Evolutionary conservation across 495 filamentous ascomycete genomes (phyloP).

Genomic region (Penicillium lividum): DNA sequence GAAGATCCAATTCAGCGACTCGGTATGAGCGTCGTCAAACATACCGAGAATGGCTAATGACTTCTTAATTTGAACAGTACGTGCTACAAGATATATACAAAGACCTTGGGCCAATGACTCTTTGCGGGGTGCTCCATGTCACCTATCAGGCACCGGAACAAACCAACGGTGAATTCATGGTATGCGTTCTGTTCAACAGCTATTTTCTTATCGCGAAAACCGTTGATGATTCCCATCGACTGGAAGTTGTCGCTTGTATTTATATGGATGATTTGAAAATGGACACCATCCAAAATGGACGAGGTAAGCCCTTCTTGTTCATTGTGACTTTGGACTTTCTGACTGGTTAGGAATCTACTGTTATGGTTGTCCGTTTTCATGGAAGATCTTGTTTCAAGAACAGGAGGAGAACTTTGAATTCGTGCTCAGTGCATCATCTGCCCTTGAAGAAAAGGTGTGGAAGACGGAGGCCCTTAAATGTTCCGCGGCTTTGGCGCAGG

Average conservation of each 20-base stretch:
- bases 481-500: constrained; percentile 26
- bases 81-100: constrained; percentile 57
- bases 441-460: constrained; percentile 81
- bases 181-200: constrained; percentile 80
- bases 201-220: constrained; percentile 77
- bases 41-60: constrained; percentile 8
- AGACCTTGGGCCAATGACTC: constrained; percentile 74
- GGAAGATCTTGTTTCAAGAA: constrained; percentile 89
- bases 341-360: constrained; percentile 72
- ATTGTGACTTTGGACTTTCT: background rate
- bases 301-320: constrained; percentile 56
- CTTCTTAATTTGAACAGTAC: constrained; percentile 26
- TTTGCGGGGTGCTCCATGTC: constrained; percentile 87
- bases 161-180: constrained; percentile 77
- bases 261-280: constrained; percentile 68
- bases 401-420: constrained; percentile 78
- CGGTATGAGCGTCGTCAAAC: constrained; percentile 47
- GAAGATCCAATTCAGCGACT: constrained; percentile 65
- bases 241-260: constrained; percentile 75
- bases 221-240: constrained; percentile 57
- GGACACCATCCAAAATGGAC: constrained; percentile 77
- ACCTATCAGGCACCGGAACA: constrained; percentile 72
- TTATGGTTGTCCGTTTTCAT: constrained; percentile 80
- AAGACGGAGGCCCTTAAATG: constrained; percentile 42
- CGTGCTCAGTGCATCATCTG: constrained; percentile 84